Evolutionary conservation across 441 rosid species (phyloP), one percentile per base, ranked within the genome.

Genomic region (Erodium texanum): DNA sequence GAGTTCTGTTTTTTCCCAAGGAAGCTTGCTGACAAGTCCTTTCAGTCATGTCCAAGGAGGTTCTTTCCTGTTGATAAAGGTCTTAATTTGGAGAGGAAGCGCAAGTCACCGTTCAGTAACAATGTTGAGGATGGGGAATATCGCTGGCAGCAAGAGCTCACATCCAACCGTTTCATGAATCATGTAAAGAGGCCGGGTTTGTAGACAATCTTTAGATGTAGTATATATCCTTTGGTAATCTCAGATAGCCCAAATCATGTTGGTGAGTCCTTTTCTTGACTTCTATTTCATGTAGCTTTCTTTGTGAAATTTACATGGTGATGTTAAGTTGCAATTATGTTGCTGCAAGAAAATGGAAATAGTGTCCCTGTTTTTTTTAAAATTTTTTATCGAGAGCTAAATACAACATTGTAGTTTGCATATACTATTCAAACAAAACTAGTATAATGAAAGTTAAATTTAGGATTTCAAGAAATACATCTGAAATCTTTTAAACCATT

Each of bases 31-130:
- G 29, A 27, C 29, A 27, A 27, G 29, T 27, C 29, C 29, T 27
- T 27, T 27, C 29, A 27, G 29, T 27, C 29, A 64, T 66, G 74
- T 72, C 75, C 86, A 23, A 70, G 71, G 70, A 82, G 77, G 58
- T 43, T 61, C 76, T 45, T 72, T 68, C 36, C 79, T n/a, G 68
- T 66, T 66, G 81, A 54, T 68, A 82, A 80, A 74, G 77, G 67
- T 73, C 70, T 69, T 73, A 78, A 70, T 73, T 73, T 79, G 64
- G 85, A 76, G 52, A 80, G 82, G 76, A 84, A 81, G 80, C 89
- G 75, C 2, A 87, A 81, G 74, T 73, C 76, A 22, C 68, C 84
- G 61, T 79, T 78, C 70, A 72, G 73, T 68, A 85, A 81, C 27
- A 72, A 73, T 62, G 77, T 54, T 71, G 84, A 79, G 67, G 85